phyloP scores from a whole-genome alignment of 2,329 filamentous ascomycete species.

The Sclerotiophoma versabilis region DNA sequence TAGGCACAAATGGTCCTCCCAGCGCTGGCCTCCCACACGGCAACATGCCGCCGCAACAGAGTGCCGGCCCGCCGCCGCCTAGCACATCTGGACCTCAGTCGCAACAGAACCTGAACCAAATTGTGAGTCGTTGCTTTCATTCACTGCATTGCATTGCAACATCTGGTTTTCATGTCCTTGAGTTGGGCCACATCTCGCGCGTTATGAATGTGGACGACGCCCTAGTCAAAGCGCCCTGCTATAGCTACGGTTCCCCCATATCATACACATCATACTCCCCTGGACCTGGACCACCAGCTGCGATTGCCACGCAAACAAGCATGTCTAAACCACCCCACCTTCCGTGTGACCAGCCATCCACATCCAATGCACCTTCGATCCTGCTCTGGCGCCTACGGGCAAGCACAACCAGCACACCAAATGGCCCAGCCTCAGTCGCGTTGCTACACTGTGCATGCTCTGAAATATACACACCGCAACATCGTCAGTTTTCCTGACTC shows the following conservation, averaged over 20 bases:
- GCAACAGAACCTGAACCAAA: constrained; percentile 92
- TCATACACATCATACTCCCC: too few relatives aligned
- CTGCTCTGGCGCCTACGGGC: not conserved
- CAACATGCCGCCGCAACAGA: constrained; percentile 58
- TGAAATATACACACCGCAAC: not conserved
- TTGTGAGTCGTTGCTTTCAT: constrained; percentile 68
- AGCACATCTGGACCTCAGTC: constrained; percentile 65
- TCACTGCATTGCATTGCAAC: not conserved
- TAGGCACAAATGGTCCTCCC: constrained; percentile 53
- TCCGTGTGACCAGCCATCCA: not conserved
- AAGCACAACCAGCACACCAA: not conserved
- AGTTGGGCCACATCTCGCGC: too few relatives aligned
- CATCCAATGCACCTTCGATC: not conserved
- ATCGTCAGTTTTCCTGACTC: not conserved
- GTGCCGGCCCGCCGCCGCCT: constrained; percentile 57
- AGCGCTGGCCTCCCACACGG: constrained; percentile 49
- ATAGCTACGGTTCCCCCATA: too few relatives aligned
- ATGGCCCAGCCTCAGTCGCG: not conserved
- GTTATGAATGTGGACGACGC: too few relatives aligned
- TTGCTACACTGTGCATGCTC: not conserved
- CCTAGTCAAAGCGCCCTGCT: not conserved
- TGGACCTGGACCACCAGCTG: not conserved
- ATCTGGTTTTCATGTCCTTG: too few relatives aligned
- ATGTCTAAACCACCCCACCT: not conserved
- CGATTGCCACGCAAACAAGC: not conserved